Conservation (phyloP, 2,329 filamentous ascomycete genomes). For the Trichoderma brevicompactum region DNA sequence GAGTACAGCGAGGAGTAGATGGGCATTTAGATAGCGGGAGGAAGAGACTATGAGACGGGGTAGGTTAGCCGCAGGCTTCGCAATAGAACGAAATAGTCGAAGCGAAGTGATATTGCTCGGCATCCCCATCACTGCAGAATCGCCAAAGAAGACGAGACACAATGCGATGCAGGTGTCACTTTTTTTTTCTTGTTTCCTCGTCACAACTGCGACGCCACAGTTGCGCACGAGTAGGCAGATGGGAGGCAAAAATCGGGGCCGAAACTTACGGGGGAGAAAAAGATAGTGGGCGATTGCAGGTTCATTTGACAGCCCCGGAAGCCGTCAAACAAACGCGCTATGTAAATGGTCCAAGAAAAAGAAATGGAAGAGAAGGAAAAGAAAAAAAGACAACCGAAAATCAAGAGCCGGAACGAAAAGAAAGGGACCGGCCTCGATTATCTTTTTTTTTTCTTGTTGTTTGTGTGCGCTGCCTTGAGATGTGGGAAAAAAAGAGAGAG, state of each 20-base stretch:
- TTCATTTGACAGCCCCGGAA: slow-evolving; percentile 90
- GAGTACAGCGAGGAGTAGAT: slow-evolving; percentile 71
- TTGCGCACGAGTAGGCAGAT: not conserved
- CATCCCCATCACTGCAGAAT: not conserved
- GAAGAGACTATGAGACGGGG: slow-evolving; percentile 54
- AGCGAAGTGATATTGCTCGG: not conserved
- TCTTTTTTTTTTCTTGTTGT: slow-evolving; percentile 15
- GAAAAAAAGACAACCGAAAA: slow-evolving; percentile 10
- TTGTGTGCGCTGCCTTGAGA: slow-evolving; percentile 28
- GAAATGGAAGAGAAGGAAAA: slow-evolving; percentile 7
- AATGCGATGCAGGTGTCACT: not conserved
- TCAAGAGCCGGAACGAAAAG: slow-evolving; percentile 30
- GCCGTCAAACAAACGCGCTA: slow-evolving; percentile 94
- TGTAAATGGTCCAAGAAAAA: slow-evolving; percentile 35
- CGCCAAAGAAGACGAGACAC: not conserved
- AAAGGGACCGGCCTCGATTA: slow-evolving; percentile 33
- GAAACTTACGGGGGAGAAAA: slow-evolving; percentile 65
- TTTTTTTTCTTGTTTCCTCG: not conserved
- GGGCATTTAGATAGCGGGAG: slow-evolving; percentile 84
- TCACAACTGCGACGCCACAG: not conserved
- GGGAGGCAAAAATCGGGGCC: slow-evolving; percentile 1
- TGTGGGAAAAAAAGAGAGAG: slow-evolving; percentile 33
- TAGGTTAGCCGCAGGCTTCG: slow-evolving; percentile 31
- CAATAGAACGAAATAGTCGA: not conserved
- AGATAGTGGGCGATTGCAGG: slow-evolving; percentile 74